These are phyloP conservation scores for Mortierella antarctica DNA, from an alignment of 192 early-diverging fungal genomes.

Conservation along the genomic window DNA sequence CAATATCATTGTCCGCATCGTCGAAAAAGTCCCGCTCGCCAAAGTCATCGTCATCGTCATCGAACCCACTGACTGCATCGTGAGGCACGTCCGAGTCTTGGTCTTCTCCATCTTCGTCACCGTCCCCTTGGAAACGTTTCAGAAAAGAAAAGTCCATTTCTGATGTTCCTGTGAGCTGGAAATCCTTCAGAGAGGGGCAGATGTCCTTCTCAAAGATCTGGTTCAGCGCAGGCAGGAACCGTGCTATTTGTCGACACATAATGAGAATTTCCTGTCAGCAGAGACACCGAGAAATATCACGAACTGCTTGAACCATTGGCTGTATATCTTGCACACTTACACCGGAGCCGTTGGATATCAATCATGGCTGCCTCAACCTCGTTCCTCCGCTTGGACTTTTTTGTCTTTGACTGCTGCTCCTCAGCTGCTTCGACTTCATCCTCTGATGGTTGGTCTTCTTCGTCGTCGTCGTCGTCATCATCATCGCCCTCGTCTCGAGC, in stretches of 20 bases:
- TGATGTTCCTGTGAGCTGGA: slow-evolving; percentile 73
- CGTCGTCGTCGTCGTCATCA: slow-evolving; percentile 55
- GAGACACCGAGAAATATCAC: neutral
- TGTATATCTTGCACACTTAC: slow-evolving; percentile 10
- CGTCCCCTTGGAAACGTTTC: slow-evolving; percentile 62
- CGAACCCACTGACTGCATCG: slow-evolving; percentile 6
- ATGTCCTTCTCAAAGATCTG: slow-evolving; percentile 62
- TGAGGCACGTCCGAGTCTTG: slow-evolving; percentile 29
- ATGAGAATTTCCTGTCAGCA: neutral
- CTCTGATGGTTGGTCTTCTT: slow-evolving; percentile 10
- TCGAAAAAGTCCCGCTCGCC: neutral
- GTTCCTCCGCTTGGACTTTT: slow-evolving; percentile 19
- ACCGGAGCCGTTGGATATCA: slow-evolving; percentile 41
- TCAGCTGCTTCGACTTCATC: slow-evolving; percentile 17
- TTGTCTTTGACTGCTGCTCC: slow-evolving; percentile 18
- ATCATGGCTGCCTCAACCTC: slow-evolving; percentile 19
- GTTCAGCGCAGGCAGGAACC: slow-evolving; percentile 58
- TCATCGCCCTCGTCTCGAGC: slow-evolving; percentile 64
- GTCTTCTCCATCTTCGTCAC: slow-evolving; percentile 28
- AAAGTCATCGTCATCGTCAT: slow-evolving; percentile 35
- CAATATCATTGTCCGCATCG: slow-evolving; percentile 51
- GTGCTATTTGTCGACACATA: slow-evolving; percentile 26
- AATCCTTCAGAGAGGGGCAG: slow-evolving; percentile 77
- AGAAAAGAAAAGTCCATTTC: slow-evolving; percentile 69
- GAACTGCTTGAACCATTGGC: neutral